Conservation (phyloP, 495 filamentous ascomycete species). For the Penicillium cataractarum region DNA sequence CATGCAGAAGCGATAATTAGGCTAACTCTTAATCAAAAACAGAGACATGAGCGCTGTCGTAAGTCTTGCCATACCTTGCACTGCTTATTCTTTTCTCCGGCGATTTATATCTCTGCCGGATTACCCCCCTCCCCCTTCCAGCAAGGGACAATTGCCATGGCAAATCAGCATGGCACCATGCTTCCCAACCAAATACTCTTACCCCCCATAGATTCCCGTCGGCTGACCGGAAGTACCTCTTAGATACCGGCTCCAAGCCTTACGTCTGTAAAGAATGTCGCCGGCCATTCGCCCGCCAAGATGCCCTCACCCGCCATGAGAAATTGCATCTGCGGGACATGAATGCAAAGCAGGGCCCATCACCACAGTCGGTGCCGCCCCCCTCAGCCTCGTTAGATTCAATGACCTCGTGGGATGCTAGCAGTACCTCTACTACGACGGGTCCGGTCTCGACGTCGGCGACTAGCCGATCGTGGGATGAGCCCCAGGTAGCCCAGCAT, state of each 20-base stretch:
- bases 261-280: conserved; percentile 48
- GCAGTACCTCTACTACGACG: conserved; percentile 27
- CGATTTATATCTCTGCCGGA: neutral
- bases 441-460: conserved; percentile 28
- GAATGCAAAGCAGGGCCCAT: conserved; percentile 28
- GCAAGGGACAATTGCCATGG: neutral
- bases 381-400: conserved; percentile 27
- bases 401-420: conserved; percentile 33
- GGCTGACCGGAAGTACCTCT: conserved; percentile 21
- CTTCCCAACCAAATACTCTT: neutral
- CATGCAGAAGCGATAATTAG: neutral
- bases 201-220: conserved; percentile 12
- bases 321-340: conserved; percentile 46
- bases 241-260: conserved; percentile 53
- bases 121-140: neutral
- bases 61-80: conserved; percentile 25
- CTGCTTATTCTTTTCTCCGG: neutral
- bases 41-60: conserved; percentile 56
- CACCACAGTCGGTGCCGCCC: conserved; percentile 19
- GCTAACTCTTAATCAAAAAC: conserved; percentile 27
- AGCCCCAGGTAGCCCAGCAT: conserved; percentile 24
- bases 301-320: conserved; percentile 53
- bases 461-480: conserved; percentile 33
- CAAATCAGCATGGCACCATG: neutral
- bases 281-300: conserved; percentile 50